phyloP scores from a whole-genome alignment of 768 basidiomycete species.

The Holtermanniella nyarrowii region DNA sequence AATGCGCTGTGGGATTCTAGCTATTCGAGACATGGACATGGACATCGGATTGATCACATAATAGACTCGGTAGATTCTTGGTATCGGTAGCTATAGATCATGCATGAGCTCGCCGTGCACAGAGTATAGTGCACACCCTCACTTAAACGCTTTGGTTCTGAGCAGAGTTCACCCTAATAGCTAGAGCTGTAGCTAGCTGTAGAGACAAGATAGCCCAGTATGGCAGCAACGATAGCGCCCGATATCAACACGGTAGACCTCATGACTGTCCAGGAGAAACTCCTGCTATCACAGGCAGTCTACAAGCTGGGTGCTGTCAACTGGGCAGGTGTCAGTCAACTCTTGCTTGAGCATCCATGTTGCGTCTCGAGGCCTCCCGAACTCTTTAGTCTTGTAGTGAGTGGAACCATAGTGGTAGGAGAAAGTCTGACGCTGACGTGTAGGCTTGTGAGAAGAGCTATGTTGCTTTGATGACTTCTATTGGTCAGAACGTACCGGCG shows the following conservation, averaged over 20 bases:
- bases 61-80: too few relatives aligned
- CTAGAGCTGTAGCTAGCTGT: too few relatives aligned
- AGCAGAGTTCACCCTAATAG: too few relatives aligned
- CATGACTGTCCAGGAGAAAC: constrained; percentile 50
- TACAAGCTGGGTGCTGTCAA: constrained; percentile 58
- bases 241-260: background rate
- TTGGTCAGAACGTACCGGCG: constrained; percentile 49
- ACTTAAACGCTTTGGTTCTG: too few relatives aligned
- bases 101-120: too few relatives aligned
- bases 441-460: constrained; percentile 62
- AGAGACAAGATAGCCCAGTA: background rate
- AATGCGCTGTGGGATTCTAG: too few relatives aligned
- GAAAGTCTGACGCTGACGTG: constrained; percentile 2
- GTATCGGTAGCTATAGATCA: too few relatives aligned
- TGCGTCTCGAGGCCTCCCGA: constrained; percentile 42
- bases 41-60: too few relatives aligned
- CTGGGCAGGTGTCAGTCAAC: constrained; percentile 58
- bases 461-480: constrained; percentile 56
- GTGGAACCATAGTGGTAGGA: background rate
- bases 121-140: too few relatives aligned
- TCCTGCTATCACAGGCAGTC: constrained; percentile 75
- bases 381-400: constrained; percentile 52
- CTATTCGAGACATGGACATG: too few relatives aligned
- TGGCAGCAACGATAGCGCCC: background rate
- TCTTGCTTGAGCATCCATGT: constrained; percentile 58